Conservation (phyloP, 2,329 filamentous ascomycete species). For the Ophiostoma sp. region DNA sequence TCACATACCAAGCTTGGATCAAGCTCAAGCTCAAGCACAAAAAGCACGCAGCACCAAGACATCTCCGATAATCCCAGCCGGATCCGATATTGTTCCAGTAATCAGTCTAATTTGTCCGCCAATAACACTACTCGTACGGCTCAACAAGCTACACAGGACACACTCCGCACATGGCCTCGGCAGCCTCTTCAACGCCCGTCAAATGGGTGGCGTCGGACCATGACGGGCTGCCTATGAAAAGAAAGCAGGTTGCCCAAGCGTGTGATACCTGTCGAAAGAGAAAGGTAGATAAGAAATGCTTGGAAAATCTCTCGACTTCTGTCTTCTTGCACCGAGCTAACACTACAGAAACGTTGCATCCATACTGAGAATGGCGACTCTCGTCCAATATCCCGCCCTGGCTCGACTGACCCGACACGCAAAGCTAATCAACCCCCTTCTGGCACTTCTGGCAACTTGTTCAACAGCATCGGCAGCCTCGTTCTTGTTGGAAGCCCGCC, state of each 20-base stretch:
- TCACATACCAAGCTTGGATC: background rate
- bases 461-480: background rate
- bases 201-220: constrained; percentile 55
- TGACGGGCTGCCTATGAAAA: constrained; percentile 51
- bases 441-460: background rate
- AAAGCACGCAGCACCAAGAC: background rate
- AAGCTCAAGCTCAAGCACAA: background rate
- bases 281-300: constrained; percentile 41
- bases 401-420: background rate
- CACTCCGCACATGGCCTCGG: constrained; percentile 11
- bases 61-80: background rate
- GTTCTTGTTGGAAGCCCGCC: background rate
- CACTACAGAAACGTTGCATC: constrained; percentile 40
- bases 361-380: constrained; percentile 35
- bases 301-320: too few relatives aligned
- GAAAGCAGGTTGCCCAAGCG: constrained; percentile 55
- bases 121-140: background rate
- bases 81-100: background rate
- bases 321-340: background rate
- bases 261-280: constrained; percentile 51
- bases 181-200: constrained; percentile 33
- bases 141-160: background rate
- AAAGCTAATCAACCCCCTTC: constrained; percentile 12
- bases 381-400: background rate
- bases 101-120: background rate